phyloP scores from a whole-genome alignment of 371 early-diverging fungal species.

The Circinella umbellata region DNA sequence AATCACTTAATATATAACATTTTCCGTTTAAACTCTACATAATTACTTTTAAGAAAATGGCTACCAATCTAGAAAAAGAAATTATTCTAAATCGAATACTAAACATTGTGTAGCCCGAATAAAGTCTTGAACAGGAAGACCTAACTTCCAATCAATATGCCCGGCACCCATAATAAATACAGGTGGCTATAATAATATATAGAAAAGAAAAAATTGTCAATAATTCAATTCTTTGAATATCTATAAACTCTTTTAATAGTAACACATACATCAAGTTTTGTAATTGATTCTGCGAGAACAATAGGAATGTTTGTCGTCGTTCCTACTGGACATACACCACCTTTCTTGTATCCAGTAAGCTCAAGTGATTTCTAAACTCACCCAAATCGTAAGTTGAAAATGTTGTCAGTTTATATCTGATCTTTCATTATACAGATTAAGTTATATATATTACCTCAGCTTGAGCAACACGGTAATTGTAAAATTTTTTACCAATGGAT shows the following conservation, averaged over 20 bases:
- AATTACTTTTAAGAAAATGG: background rate
- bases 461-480: conserved; percentile 62
- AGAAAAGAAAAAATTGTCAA: background rate
- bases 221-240: background rate
- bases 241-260: background rate
- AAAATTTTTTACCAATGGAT: conserved; percentile 59
- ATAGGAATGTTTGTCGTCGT: conserved; percentile 61
- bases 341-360: conserved; percentile 74
- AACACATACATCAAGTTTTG: conserved; percentile 51
- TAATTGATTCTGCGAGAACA: conserved; percentile 65
- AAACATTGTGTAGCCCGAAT: conserved; percentile 60
- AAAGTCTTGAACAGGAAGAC: conserved; percentile 70
- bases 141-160: conserved; percentile 88
- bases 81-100: conserved; percentile 64
- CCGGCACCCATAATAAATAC: conserved; percentile 88
- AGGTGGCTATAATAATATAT: conserved; percentile 57
- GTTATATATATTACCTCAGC: conserved; percentile 31
- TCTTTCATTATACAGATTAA: too few species aligned
- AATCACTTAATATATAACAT: too few species aligned
- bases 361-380: conserved; percentile 39
- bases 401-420: too few species aligned
- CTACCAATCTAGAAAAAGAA: background rate
- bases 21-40: too few species aligned
- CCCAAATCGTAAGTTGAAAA: too few species aligned
- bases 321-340: conserved; percentile 76